Percentiles rank a stretch among this genome's conserved stretches.
Evolutionary conservation across 768 basidiomycete species (phyloP).

Genomic region (Coprinellus micaceus): DNA sequence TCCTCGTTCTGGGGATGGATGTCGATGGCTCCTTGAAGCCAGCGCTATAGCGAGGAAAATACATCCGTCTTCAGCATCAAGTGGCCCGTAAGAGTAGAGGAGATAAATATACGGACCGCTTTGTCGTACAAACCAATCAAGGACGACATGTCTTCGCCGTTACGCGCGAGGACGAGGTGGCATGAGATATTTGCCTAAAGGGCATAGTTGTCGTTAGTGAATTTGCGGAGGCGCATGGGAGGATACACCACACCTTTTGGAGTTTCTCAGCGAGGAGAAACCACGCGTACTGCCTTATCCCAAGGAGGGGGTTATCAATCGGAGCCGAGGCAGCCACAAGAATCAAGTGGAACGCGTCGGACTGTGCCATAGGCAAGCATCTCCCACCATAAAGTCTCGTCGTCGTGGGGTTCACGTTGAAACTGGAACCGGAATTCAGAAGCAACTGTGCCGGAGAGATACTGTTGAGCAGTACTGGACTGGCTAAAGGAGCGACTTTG

Average conservation of each 20-base stretch:
- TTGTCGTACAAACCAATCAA: neutral
- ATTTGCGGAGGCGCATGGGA: neutral
- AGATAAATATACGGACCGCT: neutral
- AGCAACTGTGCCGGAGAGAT: neutral
- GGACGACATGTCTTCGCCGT: neutral
- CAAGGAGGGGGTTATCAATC: neutral
- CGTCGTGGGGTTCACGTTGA: too few species aligned
- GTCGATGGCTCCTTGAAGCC: neutral
- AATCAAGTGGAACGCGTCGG: neutral
- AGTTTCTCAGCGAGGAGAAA: slow-evolving; percentile 1
- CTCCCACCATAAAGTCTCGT: too few species aligned
- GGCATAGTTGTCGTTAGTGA: neutral
- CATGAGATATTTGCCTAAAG: neutral
- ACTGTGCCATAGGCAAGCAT: too few species aligned
- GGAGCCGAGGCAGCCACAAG: neutral
- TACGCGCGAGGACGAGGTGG: slow-evolving; percentile 1
- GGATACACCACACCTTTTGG: neutral
- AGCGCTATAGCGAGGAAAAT: neutral
- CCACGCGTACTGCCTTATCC: slow-evolving; percentile 1
- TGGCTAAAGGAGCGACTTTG: neutral
- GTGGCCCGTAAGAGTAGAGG: neutral
- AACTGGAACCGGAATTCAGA: too few species aligned
- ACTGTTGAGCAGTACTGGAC: neutral
- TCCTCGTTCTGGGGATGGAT: neutral
- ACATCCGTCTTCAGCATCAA: too few species aligned